Evolutionary conservation across 1,284 basidiomycete genomes (phyloP).

Genomic region (Ustilago xerochloae): DNA sequence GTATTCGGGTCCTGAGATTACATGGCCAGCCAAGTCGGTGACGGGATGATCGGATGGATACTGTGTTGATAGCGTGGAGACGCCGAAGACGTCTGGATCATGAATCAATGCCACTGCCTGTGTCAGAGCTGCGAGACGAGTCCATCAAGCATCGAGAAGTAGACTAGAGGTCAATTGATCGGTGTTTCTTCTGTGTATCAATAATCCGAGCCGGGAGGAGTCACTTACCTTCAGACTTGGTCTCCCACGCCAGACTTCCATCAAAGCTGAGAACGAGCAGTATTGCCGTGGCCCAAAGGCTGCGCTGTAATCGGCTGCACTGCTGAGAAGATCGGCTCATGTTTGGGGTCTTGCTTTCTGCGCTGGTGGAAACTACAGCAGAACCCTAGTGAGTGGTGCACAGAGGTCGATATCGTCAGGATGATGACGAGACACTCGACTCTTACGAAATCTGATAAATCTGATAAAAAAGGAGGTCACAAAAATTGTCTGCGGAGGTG

Average conservation of each 20-base stretch:
- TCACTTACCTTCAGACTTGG: conserved; percentile 12
- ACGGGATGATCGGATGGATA: conserved; percentile 41
- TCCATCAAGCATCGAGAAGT: neutral
- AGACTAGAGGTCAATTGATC: neutral
- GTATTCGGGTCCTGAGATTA: conserved; percentile 60
- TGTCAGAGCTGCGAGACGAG: conserved; percentile 8
- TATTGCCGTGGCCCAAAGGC: neutral
- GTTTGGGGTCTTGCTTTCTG: neutral
- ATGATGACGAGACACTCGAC: neutral
- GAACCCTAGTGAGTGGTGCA: too few species aligned
- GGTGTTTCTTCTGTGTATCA: neutral
- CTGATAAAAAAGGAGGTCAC: neutral
- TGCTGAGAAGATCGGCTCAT: neutral
- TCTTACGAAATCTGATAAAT: neutral
- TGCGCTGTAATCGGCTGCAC: neutral
- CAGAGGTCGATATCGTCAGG: neutral
- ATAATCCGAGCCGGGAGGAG: too few species aligned
- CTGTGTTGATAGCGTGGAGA: conserved; percentile 51
- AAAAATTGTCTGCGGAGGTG: neutral
- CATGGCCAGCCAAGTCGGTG: conserved; percentile 33
- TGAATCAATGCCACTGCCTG: conserved; percentile 44
- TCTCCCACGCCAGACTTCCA: conserved; percentile 21
- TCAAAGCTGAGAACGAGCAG: conserved; percentile 2
- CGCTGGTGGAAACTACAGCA: too few species aligned
- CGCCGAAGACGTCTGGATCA: conserved; percentile 46